Evolutionary conservation across 225 moss, liverwort and hornwort species (phyloP).

Genomic region (Ulota crispa): DNA sequence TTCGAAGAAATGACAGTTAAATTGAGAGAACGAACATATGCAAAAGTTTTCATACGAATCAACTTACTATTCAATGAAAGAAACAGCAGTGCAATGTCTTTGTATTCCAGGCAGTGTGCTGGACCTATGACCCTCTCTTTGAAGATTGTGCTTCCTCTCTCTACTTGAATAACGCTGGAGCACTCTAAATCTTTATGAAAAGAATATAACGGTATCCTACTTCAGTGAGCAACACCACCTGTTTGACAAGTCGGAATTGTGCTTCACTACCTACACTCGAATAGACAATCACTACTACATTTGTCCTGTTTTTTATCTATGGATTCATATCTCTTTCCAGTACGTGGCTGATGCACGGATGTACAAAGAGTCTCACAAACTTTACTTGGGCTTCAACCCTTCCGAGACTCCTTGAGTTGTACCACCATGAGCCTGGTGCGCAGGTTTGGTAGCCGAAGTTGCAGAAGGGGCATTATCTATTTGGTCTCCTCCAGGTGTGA

Average conservation of each 20-base stretch:
- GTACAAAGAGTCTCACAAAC: not conserved
- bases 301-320: not conserved
- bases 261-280: not conserved
- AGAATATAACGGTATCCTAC: not conserved
- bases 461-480: constrained; percentile 33
- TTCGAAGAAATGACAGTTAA: not conserved
- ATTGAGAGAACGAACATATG: not conserved
- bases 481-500: not conserved
- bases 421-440: constrained; percentile 30
- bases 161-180: not conserved
- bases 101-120: not conserved
- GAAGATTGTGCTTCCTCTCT: not conserved
- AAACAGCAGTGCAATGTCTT: not conserved
- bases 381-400: constrained; percentile 30
- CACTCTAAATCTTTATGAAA: not conserved
- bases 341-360: not conserved
- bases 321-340: not conserved
- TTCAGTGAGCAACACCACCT: not conserved
- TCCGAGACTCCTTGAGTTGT: constrained; percentile 27
- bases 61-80: not conserved
- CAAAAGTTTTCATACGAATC: not conserved
- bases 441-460: constrained; percentile 34
- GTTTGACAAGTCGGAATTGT: not conserved
- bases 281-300: not conserved
- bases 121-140: not conserved